Evolutionary conservation across 805 yeast genomes (phyloP).

Genomic region (Kazachstania taianensis): DNA sequence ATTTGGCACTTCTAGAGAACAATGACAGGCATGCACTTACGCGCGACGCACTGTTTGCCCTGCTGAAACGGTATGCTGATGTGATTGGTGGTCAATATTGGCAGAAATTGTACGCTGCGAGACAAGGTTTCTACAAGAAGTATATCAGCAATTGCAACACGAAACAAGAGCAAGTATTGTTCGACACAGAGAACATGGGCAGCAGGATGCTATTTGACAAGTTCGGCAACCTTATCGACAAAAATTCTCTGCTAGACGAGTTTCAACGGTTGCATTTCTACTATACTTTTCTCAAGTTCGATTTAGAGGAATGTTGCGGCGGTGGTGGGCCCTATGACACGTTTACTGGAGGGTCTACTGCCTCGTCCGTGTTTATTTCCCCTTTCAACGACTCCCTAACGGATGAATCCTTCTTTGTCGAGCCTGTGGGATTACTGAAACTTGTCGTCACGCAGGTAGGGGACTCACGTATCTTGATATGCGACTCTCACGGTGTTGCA

Average conservation of each 20-base stretch:
- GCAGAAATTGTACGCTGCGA: slow-evolving; percentile 58
- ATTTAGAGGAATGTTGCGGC: slow-evolving; percentile 25
- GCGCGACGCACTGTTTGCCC: slow-evolving; percentile 30
- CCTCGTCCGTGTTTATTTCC: slow-evolving; percentile 49
- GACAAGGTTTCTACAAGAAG: slow-evolving; percentile 27
- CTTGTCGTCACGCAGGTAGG: slow-evolving; percentile 84
- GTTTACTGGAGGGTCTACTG: slow-evolving; percentile 53
- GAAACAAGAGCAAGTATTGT: slow-evolving; percentile 27
- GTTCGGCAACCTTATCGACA: slow-evolving; percentile 30
- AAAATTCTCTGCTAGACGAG: slow-evolving; percentile 26
- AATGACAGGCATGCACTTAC: slow-evolving; percentile 20
- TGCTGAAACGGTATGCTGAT: slow-evolving; percentile 46
- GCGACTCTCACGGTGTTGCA: slow-evolving; percentile 72
- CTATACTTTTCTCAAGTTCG: slow-evolving; percentile 23
- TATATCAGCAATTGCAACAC: slow-evolving; percentile 28
- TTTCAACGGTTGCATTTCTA: slow-evolving; percentile 24
- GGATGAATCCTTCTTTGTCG: slow-evolving; percentile 34
- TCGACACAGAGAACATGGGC: slow-evolving; percentile 16
- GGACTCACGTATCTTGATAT: slow-evolving; percentile 79
- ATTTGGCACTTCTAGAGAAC: slow-evolving; percentile 37
- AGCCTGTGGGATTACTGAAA: slow-evolving; percentile 53
- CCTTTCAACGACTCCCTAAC: slow-evolving; percentile 11
- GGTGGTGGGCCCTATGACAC: slow-evolving; percentile 9
- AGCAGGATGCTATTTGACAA: slow-evolving; percentile 29
- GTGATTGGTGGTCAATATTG: slow-evolving; percentile 75